These are phyloP conservation scores for Parascedosporium putredinis DNA, from an alignment of 2,329 filamentous ascomycete genomes.

Conservation along the genomic window DNA sequence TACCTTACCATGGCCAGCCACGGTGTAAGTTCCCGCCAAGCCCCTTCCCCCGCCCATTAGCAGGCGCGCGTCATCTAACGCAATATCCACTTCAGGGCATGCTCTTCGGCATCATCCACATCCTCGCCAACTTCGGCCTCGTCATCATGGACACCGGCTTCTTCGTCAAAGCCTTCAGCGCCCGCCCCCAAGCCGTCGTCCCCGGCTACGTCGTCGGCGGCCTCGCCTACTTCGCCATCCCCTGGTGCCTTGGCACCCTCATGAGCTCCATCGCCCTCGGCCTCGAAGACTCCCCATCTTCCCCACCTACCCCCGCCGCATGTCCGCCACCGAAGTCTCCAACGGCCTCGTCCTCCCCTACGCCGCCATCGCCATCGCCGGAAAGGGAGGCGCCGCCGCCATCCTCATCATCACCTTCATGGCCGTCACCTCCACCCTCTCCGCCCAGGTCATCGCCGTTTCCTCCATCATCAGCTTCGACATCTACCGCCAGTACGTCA, in stretches of 20 bases:
- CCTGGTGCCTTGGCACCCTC: constrained; percentile 40
- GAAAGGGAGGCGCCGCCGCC: constrained; percentile 59
- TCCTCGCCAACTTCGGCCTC: constrained; percentile 38
- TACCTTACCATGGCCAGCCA: constrained; percentile 47
- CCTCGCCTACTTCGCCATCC: constrained; percentile 42
- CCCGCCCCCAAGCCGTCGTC: constrained; percentile 33
- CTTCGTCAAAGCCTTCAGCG: constrained; percentile 42
- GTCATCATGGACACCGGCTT: constrained; percentile 45
- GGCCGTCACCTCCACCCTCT: constrained; percentile 56
- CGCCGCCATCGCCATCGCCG: constrained; percentile 57
- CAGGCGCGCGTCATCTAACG: neutral
- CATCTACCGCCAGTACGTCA: constrained; percentile 40
- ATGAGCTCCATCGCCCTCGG: constrained; percentile 37
- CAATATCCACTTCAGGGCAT: constrained; percentile 25
- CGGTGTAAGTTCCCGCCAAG: constrained; percentile 20
- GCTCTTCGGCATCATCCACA: constrained; percentile 37
- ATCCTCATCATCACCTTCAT: constrained; percentile 63
- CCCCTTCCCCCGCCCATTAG: neutral
- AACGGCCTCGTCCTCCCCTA: constrained; percentile 61
- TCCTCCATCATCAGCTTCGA: constrained; percentile 44
- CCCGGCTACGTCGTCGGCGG: constrained; percentile 43
- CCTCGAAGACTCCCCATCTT: constrained; percentile 36
- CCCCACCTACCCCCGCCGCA: constrained; percentile 43
- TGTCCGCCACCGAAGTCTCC: constrained; percentile 50
- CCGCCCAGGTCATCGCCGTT: constrained; percentile 41